phyloP scores from a whole-genome alignment of 2,329 filamentous ascomycete genomes.

The Volutella citrinella region DNA sequence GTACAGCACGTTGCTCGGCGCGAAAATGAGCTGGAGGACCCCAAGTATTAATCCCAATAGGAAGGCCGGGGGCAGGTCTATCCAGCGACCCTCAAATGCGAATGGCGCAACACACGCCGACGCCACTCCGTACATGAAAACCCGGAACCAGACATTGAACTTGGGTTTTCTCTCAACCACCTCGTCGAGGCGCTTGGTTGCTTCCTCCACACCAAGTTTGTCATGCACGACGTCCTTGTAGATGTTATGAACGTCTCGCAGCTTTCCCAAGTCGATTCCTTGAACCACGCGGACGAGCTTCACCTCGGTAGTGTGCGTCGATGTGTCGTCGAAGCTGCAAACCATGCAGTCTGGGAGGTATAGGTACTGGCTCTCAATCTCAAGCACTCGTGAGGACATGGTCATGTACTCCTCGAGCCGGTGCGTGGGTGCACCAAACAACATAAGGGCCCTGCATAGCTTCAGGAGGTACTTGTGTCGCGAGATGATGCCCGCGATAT shows the following conservation, averaged over 20 bases:
- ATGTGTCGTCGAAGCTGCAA: constrained; percentile 77
- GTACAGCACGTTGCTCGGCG: constrained; percentile 71
- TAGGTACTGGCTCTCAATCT: constrained; percentile 84
- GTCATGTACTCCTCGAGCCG: constrained; percentile 88
- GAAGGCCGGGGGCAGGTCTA: constrained; percentile 77
- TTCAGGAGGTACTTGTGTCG: constrained; percentile 81
- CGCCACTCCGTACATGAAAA: constrained; percentile 72
- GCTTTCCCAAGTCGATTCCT: constrained; percentile 70
- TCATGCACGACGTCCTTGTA: constrained; percentile 84
- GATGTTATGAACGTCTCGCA: constrained; percentile 71
- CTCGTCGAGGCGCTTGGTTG: constrained; percentile 58
- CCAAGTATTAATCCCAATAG: constrained; percentile 72
- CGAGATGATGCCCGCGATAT: constrained; percentile 67
- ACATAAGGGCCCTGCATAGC: constrained; percentile 83
- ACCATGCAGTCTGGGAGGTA: constrained; percentile 95
- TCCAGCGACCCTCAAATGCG: constrained; percentile 71
- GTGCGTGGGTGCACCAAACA: constrained; percentile 87
- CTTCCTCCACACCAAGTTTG: constrained; percentile 68
- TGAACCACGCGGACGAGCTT: constrained; percentile 68
- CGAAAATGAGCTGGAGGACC: constrained; percentile 69
- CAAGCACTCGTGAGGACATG: constrained; percentile 84
- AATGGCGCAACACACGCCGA: constrained; percentile 76
- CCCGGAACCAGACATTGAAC: constrained; percentile 50
- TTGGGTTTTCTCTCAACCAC: constrained; percentile 46
- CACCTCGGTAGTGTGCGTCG: constrained; percentile 75